A percentile compares a stretch with the other conserved stretches of the same genome.
phyloP scores from a whole-genome alignment of 495 filamentous ascomycete species.

The Symbiotaphrina buchneri region DNA sequence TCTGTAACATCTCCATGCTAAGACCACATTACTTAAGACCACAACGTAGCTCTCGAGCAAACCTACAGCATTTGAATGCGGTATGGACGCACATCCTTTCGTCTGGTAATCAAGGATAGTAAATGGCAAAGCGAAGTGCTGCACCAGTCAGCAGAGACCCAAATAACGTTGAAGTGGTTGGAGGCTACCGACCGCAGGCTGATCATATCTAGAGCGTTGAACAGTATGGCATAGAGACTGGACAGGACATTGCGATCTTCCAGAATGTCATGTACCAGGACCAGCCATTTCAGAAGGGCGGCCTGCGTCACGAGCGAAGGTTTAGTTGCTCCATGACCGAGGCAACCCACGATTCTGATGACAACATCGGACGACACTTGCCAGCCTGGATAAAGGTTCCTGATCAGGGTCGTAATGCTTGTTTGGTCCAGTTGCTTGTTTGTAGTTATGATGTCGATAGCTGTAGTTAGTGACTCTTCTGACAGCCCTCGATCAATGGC shows the following conservation, averaged over 20 bases:
- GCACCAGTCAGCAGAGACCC: not conserved
- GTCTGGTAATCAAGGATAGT: constrained; percentile 58
- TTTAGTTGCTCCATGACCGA: constrained; percentile 63
- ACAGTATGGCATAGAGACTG: constrained; percentile 54
- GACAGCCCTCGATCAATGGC: constrained; percentile 48
- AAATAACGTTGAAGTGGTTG: not conserved
- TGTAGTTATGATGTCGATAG: constrained; percentile 43
- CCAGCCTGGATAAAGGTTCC: constrained; percentile 49
- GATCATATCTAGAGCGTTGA: constrained; percentile 67
- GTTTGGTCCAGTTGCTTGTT: constrained; percentile 56
- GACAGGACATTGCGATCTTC: constrained; percentile 41
- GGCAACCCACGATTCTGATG: constrained; percentile 42
- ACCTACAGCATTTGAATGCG: constrained; percentile 65
- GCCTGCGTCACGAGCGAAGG: constrained; percentile 46
- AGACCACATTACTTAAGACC: constrained; percentile 4
- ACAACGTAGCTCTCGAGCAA: constrained; percentile 6
- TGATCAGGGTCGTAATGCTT: constrained; percentile 39
- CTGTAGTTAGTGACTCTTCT: constrained; percentile 27
- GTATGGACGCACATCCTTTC: constrained; percentile 75
- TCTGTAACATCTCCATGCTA: constrained; percentile 35
- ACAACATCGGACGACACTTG: constrained; percentile 36
- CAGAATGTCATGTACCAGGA: constrained; percentile 53
- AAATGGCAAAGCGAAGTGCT: constrained; percentile 40
- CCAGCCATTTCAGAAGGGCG: constrained; percentile 55
- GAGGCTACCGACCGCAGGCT: constrained; percentile 29